Evolutionary conservation across 345 rosid species (phyloP), one percentile per base, ranked within the genome.

Genomic region (Nephelium lappaceum): DNA sequence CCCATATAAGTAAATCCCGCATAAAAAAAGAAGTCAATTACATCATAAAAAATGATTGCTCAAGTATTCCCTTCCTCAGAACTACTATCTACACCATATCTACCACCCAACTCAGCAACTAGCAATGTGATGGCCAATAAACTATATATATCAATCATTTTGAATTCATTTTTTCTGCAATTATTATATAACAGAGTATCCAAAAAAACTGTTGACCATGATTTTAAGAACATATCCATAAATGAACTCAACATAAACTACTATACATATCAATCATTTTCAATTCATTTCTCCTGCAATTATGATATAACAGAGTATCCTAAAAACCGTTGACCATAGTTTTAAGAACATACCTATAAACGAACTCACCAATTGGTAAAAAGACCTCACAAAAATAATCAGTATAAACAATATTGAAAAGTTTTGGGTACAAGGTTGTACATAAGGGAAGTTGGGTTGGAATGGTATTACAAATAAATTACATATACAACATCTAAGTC

Each of bases 21-120:
- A 73, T 10, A 61, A 21, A 73, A 9, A 60, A 23, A 41, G 15
- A 61, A 60, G 68, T 53, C 78, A 75, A 55, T 66, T 19, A 36
- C 36, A n/a, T 43, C 53, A 24, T 4, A 75, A 16, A 75, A 64
- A 38, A 31, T 21, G 61, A 10, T 66, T 36, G 5, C 61, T 42
- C 60, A 47, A 65, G 43, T 64, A 47, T 2, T 19, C 47, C 4
- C 78, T 27, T 8, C 25, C 58, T 64, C 3, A 3, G 14, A 42
- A 42, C 19, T 10, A 16, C 10, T 6, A 43, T 74, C 49, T 24
- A 61, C 15, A 51, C 10, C 74, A 53, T 25, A 53, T 0, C 76
- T 14, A 60, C 68, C 62, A 73, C 36, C 76, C 38, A 14, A 73
- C 6, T 23, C 21, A 23, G 36, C 68, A 74, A 39, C 69, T 45